phyloP scores from a whole-genome alignment of 2,329 filamentous ascomycete species.

The Aspergillus neoniger region DNA sequence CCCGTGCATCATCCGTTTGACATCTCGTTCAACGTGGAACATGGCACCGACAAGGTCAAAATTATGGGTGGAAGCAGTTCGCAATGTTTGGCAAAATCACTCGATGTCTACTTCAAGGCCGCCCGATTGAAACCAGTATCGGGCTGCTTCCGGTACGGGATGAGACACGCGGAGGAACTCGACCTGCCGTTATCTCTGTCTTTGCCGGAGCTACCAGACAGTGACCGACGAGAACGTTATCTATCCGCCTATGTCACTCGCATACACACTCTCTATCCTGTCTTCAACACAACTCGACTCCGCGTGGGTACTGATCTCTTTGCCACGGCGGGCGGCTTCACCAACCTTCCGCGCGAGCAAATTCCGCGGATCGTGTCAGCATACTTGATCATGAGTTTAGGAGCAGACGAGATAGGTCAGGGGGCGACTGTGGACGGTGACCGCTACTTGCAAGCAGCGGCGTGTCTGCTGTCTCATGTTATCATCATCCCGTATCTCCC shows the following conservation, averaged over 20 bases:
- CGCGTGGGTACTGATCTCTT: constrained; percentile 5
- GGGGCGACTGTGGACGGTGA: constrained; percentile 14
- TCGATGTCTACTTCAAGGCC: constrained; percentile 20
- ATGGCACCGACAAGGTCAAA: constrained; percentile 17
- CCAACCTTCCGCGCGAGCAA: constrained; percentile 1
- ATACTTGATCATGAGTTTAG: constrained; percentile 17
- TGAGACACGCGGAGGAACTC: constrained; percentile 19
- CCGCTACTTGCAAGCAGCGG: constrained; percentile 15
- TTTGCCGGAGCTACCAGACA: constrained; percentile 11
- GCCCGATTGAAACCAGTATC: constrained; percentile 15
- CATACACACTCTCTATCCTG: constrained; percentile 17
- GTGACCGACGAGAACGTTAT: constrained; percentile 4
- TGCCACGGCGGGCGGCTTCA: not conserved
- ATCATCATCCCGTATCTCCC: constrained; percentile 17
- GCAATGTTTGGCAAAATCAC: constrained; percentile 19
- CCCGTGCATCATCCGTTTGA: constrained; percentile 19
- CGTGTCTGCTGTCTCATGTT: constrained; percentile 14
- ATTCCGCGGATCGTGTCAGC: constrained; percentile 8
- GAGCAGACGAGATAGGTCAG: constrained; percentile 13
- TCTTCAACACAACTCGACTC: not conserved
- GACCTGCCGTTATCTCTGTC: constrained; percentile 10
- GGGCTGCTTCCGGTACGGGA: constrained; percentile 16
- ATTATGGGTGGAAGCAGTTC: constrained; percentile 20
- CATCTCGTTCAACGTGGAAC: constrained; percentile 16
- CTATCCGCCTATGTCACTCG: constrained; percentile 4